phyloP scores from a whole-genome alignment of 352 stramenopile species.

The Globisporangium takayamanum region DNA sequence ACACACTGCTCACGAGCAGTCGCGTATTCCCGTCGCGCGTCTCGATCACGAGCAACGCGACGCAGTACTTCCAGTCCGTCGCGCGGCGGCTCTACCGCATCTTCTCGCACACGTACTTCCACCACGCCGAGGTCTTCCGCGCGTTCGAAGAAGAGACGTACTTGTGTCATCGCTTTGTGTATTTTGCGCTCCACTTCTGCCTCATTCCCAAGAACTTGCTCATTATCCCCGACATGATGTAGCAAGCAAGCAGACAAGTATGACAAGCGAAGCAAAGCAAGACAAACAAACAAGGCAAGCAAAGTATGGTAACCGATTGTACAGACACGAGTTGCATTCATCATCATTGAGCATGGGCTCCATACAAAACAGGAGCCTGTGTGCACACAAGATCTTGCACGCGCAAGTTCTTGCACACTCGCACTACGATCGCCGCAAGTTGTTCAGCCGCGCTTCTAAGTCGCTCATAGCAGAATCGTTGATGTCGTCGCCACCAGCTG shows the following conservation, averaged over 20 bases:
- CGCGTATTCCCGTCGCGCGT: conserved; percentile 77
- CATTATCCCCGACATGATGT: conserved; percentile 72
- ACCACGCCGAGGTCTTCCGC: conserved; percentile 68
- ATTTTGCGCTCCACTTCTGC: conserved; percentile 71
- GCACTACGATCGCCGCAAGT: conserved; percentile 80
- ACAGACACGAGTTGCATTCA: background rate
- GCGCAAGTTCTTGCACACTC: too few relatives aligned
- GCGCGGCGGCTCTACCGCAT: conserved; percentile 74
- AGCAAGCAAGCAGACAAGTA: background rate
- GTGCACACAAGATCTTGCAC: too few relatives aligned
- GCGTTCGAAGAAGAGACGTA: conserved; percentile 69
- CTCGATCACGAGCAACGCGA: conserved; percentile 69
- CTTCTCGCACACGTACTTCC: conserved; percentile 83
- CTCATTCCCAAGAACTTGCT: conserved; percentile 80
- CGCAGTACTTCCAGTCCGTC: conserved; percentile 85
- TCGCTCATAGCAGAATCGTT: conserved; percentile 90
- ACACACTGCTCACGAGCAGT: conserved; percentile 74
- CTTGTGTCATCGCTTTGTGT: conserved; percentile 81
- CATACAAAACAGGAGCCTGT: background rate
- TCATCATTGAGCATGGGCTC: background rate
- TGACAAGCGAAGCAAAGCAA: background rate
- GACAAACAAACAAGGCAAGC: background rate
- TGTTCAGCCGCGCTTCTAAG: conserved; percentile 96
- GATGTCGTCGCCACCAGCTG: conserved; percentile 41
- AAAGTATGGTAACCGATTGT: background rate